A percentile compares a stretch with the other conserved stretches of the same genome.
These are phyloP conservation scores for Colletotrichum sp. DNA, from an alignment of 2,329 filamentous ascomycete species.

Conservation along the genomic window DNA sequence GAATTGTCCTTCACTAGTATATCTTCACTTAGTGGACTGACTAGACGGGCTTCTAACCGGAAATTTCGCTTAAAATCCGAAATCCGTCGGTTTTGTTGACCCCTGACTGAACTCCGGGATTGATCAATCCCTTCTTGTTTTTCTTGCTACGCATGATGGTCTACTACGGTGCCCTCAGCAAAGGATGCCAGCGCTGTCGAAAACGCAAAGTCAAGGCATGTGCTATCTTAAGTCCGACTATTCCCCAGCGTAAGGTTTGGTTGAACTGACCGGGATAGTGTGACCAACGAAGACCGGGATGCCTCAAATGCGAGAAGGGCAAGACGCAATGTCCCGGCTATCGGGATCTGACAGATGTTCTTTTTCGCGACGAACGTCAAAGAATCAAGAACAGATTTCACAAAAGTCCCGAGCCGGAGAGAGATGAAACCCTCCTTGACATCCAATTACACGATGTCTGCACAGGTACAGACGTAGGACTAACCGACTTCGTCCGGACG, in stretches of 20 bases:
- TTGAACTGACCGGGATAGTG: constrained; percentile 20
- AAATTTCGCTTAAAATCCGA: neutral
- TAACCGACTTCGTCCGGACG: neutral
- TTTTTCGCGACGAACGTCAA: constrained; percentile 30
- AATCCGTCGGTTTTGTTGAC: neutral
- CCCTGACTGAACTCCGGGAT: neutral
- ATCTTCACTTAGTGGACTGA: neutral
- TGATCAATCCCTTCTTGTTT: neutral
- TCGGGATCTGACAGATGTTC: constrained; percentile 25
- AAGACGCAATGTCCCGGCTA: constrained; percentile 28
- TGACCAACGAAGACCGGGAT: constrained; percentile 27
- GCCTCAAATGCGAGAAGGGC: constrained; percentile 27
- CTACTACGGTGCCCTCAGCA: constrained; percentile 26
- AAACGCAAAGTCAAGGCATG: constrained; percentile 30
- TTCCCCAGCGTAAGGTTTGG: neutral
- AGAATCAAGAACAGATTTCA: constrained; percentile 21
- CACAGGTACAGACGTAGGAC: neutral
- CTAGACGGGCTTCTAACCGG: neutral
- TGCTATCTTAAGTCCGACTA: neutral
- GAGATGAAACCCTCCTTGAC: neutral
- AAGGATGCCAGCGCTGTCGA: constrained; percentile 31
- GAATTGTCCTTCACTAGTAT: neutral
- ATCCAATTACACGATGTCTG: neutral
- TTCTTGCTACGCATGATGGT: constrained; percentile 18
- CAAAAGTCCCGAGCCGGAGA: neutral